Percentiles rank a stretch among this genome's conserved stretches.
These are phyloP conservation scores for Diphasiastrum complanatum DNA, from an alignment of 83 land plant species.

Conservation along the genomic window DNA sequence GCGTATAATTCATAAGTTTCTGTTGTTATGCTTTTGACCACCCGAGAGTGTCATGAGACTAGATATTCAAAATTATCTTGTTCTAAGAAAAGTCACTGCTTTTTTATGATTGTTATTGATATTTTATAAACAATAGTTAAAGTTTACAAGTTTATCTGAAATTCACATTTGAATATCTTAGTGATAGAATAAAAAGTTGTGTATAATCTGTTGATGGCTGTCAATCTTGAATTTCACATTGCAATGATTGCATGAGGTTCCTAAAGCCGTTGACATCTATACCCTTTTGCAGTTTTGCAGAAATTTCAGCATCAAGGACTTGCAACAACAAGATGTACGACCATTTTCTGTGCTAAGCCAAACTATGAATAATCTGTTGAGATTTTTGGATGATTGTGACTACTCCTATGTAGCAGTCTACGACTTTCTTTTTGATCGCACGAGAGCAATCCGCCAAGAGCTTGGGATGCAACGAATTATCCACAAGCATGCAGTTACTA, in stretches of 20 bases:
- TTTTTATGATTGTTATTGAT: too few relatives aligned
- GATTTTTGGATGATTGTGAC: conserved; percentile 48
- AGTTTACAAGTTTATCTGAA: too few relatives aligned
- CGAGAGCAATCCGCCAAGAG: conserved; percentile 88
- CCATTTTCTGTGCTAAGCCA: conserved; percentile 59
- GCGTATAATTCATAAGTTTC: too few relatives aligned
- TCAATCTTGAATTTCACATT: too few relatives aligned
- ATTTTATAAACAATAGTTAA: too few relatives aligned
- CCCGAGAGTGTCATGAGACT: too few relatives aligned
- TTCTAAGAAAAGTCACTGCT: too few relatives aligned
- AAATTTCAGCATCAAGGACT: conserved; percentile 42
- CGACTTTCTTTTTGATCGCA: conserved; percentile 88
- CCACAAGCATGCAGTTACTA: conserved; percentile 46
- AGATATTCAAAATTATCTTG: too few relatives aligned
- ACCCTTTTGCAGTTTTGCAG: conserved; percentile 84
- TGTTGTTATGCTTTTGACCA: too few relatives aligned
- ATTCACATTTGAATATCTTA: too few relatives aligned
- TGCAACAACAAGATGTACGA: conserved; percentile 57
- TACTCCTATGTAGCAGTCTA: conserved; percentile 66
- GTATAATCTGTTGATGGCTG: too few relatives aligned
- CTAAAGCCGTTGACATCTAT: background rate
- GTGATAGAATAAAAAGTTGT: too few relatives aligned
- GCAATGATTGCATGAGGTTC: background rate
- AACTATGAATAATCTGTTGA: conserved; percentile 56
- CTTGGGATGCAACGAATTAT: conserved; percentile 67